Evolutionary conservation across 169 alveolate genomes (phyloP).

Genomic region (Plasmodium gaboni): DNA sequence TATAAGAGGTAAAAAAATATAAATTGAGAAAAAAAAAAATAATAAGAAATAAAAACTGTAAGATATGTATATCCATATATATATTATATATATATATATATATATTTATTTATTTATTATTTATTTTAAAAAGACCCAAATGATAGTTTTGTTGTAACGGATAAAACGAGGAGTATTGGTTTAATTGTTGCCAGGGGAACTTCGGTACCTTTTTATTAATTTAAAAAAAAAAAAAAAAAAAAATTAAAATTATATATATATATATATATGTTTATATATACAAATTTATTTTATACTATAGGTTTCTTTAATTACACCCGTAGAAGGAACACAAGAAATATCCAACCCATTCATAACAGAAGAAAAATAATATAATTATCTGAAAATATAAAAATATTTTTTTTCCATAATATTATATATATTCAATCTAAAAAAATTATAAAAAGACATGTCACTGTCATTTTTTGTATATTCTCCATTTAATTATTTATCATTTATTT

Average conservation of each 20-base stretch:
- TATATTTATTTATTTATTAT: background rate
- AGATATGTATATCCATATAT: background rate
- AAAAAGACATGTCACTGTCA: no score
- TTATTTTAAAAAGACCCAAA: conserved; percentile 83
- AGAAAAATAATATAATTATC: conserved; percentile 18
- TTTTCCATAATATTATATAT: no score
- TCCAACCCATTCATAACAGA: conserved; percentile 86
- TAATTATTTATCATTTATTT: no score
- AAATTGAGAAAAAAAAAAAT: background rate
- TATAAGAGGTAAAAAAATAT: conserved; percentile 85
- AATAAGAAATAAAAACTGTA: background rate
- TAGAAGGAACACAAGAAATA: conserved; percentile 90
- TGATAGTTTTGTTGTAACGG: conserved; percentile 84
- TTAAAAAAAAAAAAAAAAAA: no score
- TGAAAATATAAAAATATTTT: no score
- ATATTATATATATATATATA: background rate
- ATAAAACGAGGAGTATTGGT: conserved; percentile 89
- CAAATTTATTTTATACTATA: conserved; percentile 15
- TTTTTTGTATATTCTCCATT: no score
- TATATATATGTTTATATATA: background rate
- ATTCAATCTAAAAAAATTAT: no score
- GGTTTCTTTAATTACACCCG: conserved; percentile 89
- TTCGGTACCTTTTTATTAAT: conserved; percentile 80
- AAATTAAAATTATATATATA: background rate
- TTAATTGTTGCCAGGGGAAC: conserved; percentile 93